phyloP scores from a whole-genome alignment of 768 basidiomycete species.

The Gloeophyllum trabeum region DNA sequence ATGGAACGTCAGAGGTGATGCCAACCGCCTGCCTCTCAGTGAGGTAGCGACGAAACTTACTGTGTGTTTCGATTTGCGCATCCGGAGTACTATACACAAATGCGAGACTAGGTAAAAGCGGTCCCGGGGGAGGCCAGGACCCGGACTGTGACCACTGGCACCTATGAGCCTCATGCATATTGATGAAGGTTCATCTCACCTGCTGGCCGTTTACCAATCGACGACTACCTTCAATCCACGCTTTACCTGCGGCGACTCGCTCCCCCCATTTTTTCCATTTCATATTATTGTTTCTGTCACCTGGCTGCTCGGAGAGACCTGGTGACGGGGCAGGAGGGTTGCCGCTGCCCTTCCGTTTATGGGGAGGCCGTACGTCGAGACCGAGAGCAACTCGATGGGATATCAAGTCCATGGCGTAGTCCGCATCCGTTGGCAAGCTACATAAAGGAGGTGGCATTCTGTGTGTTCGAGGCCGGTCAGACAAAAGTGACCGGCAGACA shows the following conservation, averaged over 20 bases:
- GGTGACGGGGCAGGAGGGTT: too few species aligned
- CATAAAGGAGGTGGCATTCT: slow-evolving; percentile 37
- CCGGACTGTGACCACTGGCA: too few species aligned
- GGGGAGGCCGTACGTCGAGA: slow-evolving; percentile 31
- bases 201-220: too few species aligned
- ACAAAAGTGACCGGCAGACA: too few species aligned
- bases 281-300: slow-evolving; percentile 14
- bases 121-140: too few species aligned
- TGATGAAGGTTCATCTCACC: too few species aligned
- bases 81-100: too few species aligned
- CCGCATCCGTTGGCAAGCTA: slow-evolving; percentile 54
- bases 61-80: slow-evolving; percentile 11
- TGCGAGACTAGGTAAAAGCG: too few species aligned
- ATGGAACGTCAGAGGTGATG: background rate
- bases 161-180: too few species aligned
- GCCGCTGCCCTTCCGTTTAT: slow-evolving; percentile 14
- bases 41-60: slow-evolving; percentile 7
- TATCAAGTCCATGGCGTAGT: slow-evolving; percentile 63
- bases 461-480: too few species aligned
- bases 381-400: slow-evolving; percentile 47
- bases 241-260: slow-evolving; percentile 26
- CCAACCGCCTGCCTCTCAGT: background rate
- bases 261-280: slow-evolving; percentile 51
- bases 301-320: too few species aligned
- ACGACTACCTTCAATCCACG: too few species aligned